Conservation (phyloP, 1,284 basidiomycete genomes). For the Takashimella tepidaria region DNA sequence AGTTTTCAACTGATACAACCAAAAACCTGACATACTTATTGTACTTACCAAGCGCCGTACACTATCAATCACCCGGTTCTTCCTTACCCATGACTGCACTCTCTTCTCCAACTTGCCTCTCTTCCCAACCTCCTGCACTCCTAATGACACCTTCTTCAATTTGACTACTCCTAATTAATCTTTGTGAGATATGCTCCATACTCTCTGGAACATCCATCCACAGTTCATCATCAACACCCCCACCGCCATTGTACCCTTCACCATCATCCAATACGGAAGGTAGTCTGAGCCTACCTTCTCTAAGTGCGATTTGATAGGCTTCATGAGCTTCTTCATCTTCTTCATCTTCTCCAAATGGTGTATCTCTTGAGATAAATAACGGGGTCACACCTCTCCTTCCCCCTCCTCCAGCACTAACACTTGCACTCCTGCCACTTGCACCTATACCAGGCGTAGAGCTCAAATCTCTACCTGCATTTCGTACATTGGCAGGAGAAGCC, state of each 20-base stretch:
- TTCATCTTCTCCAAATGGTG: conserved; percentile 41
- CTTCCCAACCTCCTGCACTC: conserved; percentile 41
- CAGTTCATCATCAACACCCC: conserved; percentile 39
- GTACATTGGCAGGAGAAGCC: conserved; percentile 20
- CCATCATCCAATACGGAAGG: conserved; percentile 29
- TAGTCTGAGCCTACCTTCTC: conserved; percentile 35
- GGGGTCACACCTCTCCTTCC: conserved; percentile 21
- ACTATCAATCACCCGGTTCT: conserved; percentile 33
- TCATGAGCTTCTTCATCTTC: conserved; percentile 46
- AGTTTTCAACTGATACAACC: too few relatives aligned
- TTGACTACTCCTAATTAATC: conserved; percentile 36
- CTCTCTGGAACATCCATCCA: conserved; percentile 44
- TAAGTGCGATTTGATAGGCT: conserved; percentile 33
- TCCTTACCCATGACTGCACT: conserved; percentile 42
- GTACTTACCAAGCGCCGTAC: too few relatives aligned
- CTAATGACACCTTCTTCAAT: conserved; percentile 40
- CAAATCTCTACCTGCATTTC: conserved; percentile 10
- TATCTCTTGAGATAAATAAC: conserved; percentile 39
- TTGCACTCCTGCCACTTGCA: conserved; percentile 15
- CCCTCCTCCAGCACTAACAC: conserved; percentile 18
- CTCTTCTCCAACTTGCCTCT: conserved; percentile 36
- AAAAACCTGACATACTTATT: too few relatives aligned
- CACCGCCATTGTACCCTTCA: conserved; percentile 31
- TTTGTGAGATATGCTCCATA: conserved; percentile 34
- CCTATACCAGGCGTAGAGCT: conserved; percentile 14